A percentile compares a stretch with the other conserved stretches of the same genome.
phyloP scores from a whole-genome alignment of 1,139 yeast species.

The Pichia cactophila region DNA sequence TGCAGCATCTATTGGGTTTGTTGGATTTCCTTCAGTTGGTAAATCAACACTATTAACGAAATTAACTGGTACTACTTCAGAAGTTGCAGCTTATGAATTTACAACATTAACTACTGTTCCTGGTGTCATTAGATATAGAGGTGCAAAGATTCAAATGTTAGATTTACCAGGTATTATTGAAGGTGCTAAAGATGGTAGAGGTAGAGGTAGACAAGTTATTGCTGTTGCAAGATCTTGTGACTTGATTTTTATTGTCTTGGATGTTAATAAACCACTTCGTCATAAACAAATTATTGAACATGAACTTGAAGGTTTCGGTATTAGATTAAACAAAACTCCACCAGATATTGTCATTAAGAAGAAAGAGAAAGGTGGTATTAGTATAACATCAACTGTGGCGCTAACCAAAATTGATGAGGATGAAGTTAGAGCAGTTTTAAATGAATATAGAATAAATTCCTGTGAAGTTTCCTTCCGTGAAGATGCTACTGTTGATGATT shows the following conservation, averaged over 20 bases:
- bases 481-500: conserved; percentile 94
- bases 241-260: conserved; percentile 83
- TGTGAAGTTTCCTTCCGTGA: conserved; percentile 97
- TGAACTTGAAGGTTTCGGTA: conserved; percentile 96
- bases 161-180: conserved; percentile 98
- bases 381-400: conserved; percentile 88
- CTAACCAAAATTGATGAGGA: conserved; percentile 85
- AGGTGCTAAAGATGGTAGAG: conserved; percentile 98
- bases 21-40: conserved; percentile 99
- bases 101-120: conserved; percentile 97
- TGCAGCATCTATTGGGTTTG: conserved; percentile 93
- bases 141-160: conserved; percentile 95
- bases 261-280: conserved; percentile 90
- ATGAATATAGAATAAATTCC: conserved; percentile 87
- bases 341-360: conserved; percentile 88
- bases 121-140: conserved; percentile 90
- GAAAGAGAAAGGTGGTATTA: conserved; percentile 93
- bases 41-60: conserved; percentile 81
- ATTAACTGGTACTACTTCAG: conserved; percentile 92
- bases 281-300: conserved; percentile 90
- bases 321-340: conserved; percentile 81
- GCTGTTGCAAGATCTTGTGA: conserved; percentile 98
- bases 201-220: conserved; percentile 98
- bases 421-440: conserved; percentile 92
- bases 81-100: conserved; percentile 95